Evolutionary conservation across 2,329 filamentous ascomycete genomes (phyloP), one percentile per base, ranked within the genome.

Genomic region (Trichophyton verrucosum): DNA sequence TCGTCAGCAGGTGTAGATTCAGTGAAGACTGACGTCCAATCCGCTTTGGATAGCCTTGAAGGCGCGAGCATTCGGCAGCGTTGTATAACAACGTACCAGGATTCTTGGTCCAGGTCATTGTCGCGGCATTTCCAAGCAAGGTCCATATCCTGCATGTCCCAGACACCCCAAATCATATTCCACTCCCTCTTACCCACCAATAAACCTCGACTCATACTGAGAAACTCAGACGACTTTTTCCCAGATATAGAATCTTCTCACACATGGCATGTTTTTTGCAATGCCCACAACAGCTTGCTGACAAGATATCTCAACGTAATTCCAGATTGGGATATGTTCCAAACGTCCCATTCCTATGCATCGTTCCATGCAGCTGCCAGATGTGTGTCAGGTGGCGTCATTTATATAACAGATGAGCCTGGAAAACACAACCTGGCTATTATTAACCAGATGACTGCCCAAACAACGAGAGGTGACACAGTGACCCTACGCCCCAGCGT

Each of bases 21-120:
- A 0, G 91, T 96, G 66, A 99, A 99, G 73, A 91, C 91, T 0
- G 94, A 99, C 71, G 90, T 85, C 0, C 92, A 99, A 69, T 96
- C 91, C 75, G 89, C 91, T 76, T 77, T 95, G 17, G 92, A 97
- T 70, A 82, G 86, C 2, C 82, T 91, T 67, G 75, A 81, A 24
- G 81, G 85, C 53, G 84, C 92, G 5, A 76, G 82, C 15, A 82
- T 85, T 68, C 85, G 92, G n/a, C 82, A 84, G 38, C 78, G 82
- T 7, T 82, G 96, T 40, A 90, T 85, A 55, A 81, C 80, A 6
- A 77, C 85, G 2, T 96, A 96, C 67, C 86, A 94, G 64, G 89
- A 95, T 70, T 88, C 89, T 6, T 97, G 91, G 91, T 85, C 83
- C 1, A 82, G 91, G 60, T 84, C 88, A 1, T 84, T 86, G 7